A percentile compares a stretch with the other conserved stretches of the same genome.
phyloP scores from a whole-genome alignment of 2,329 filamentous ascomycete species.

The Aspergillus fumigatiaffinis region DNA sequence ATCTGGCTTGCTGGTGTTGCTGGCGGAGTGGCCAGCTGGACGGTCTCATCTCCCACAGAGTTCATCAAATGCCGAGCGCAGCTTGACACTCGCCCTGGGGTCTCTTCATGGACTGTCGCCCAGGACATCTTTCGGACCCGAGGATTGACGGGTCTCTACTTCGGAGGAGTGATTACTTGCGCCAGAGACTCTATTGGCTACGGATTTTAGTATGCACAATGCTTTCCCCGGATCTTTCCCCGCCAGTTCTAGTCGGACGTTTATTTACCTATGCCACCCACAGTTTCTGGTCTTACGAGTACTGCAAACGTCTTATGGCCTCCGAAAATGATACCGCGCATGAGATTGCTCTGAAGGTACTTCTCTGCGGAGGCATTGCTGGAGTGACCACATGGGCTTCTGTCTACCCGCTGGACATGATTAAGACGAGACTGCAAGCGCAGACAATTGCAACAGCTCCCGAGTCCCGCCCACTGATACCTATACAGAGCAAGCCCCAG shows the following conservation, averaged over 20 bases:
- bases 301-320: conserved; percentile 60
- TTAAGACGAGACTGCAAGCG: conserved; percentile 89
- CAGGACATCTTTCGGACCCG: conserved; percentile 58
- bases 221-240: conserved; percentile 10
- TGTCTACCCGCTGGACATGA: conserved; percentile 84
- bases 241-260: conserved; percentile 1
- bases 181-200: conserved; percentile 87
- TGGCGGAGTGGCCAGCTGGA: conserved; percentile 80
- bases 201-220: conserved; percentile 70
- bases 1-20: conserved; percentile 76
- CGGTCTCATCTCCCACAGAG: conserved; percentile 83
- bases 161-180: conserved; percentile 76
- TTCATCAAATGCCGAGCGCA: conserved; percentile 87
- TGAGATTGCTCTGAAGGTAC: conserved; percentile 56
- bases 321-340: conserved; percentile 44
- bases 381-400: conserved; percentile 86
- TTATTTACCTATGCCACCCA: conserved; percentile 7
- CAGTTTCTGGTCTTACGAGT: conserved; percentile 85
- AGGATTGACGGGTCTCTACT: conserved; percentile 68
- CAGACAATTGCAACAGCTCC: conserved; percentile 45
- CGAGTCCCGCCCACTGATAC: conserved; percentile 23
- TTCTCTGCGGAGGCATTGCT: conserved; percentile 82
- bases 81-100: conserved; percentile 46
- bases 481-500: conserved; percentile 12
- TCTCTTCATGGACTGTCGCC: conserved; percentile 62